Percentiles rank a stretch among this genome's conserved stretches.
Evolutionary conservation across 2,329 filamentous ascomycete genomes (phyloP).

Genomic region (Talaromyces sp.): DNA sequence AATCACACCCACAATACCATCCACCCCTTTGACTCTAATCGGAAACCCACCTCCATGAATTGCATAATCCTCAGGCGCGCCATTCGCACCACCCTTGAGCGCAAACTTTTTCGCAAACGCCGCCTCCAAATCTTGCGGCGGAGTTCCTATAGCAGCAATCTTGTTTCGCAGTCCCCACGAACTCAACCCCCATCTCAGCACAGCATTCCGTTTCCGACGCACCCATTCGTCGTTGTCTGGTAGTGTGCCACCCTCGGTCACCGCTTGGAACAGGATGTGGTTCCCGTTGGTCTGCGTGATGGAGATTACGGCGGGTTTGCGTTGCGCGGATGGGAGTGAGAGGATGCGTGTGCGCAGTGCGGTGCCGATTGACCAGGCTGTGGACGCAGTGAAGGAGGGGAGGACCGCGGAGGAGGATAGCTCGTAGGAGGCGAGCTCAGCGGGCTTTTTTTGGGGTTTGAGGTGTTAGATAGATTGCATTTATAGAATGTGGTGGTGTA

Average conservation of each 20-base stretch:
- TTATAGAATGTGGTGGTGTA: background rate
- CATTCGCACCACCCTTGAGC: slow-evolving; percentile 48
- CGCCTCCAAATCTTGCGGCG: slow-evolving; percentile 51
- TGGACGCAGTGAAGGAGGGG: slow-evolving; percentile 31
- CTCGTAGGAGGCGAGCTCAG: slow-evolving; percentile 25
- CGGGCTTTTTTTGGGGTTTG: slow-evolving; percentile 17
- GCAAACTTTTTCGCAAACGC: slow-evolving; percentile 62
- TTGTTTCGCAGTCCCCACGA: slow-evolving; percentile 70
- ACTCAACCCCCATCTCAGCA: slow-evolving; percentile 63
- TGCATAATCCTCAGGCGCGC: slow-evolving; percentile 57
- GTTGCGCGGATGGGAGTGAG: slow-evolving; percentile 23
- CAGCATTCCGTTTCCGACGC: slow-evolving; percentile 64
- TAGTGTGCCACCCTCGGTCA: slow-evolving; percentile 59
- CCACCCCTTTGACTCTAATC: slow-evolving; percentile 65
- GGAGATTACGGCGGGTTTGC: slow-evolving; percentile 36
- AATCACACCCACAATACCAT: slow-evolving; percentile 69
- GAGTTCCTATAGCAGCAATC: slow-evolving; percentile 31
- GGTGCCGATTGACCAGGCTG: slow-evolving; percentile 34
- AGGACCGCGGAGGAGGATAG: slow-evolving; percentile 25
- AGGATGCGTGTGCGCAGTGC: slow-evolving; percentile 34
- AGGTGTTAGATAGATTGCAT: background rate
- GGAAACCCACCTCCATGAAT: slow-evolving; percentile 75
- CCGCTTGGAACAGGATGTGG: slow-evolving; percentile 65
- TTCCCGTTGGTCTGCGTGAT: slow-evolving; percentile 28
- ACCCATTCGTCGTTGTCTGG: slow-evolving; percentile 72